These are phyloP conservation scores for Xylaria sp. DNA, from an alignment of 2,329 filamentous ascomycete species.

Conservation along the genomic window DNA sequence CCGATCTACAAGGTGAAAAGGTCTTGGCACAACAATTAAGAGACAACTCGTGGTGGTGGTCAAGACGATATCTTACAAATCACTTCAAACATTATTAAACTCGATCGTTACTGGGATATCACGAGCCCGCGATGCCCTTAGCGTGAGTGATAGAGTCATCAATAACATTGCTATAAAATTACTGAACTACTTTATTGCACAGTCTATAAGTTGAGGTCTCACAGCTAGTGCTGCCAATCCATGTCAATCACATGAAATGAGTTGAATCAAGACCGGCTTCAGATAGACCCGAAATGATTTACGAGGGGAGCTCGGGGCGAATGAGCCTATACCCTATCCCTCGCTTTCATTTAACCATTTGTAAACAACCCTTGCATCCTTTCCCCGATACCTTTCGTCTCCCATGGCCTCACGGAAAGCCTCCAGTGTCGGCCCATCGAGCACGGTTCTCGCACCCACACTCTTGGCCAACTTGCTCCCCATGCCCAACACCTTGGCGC, in stretches of 20 bases:
- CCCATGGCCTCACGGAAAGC: slow-evolving; percentile 48
- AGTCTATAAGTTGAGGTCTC: too few relatives aligned
- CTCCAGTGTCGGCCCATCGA: slow-evolving; percentile 45
- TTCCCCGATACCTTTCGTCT: slow-evolving; percentile 47
- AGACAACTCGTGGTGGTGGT: too few relatives aligned
- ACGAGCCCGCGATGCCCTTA: too few relatives aligned
- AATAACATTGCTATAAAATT: too few relatives aligned
- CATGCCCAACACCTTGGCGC: slow-evolving; percentile 49
- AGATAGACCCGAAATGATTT: background rate
- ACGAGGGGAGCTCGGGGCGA: background rate
- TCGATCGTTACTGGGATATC: background rate
- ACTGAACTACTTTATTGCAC: too few relatives aligned
- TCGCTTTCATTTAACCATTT: slow-evolving; percentile 49
- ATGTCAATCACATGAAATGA: background rate
- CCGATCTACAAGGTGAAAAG: slow-evolving; percentile 1
- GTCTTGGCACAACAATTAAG: too few relatives aligned
- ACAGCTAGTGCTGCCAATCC: background rate
- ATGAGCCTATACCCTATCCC: background rate
- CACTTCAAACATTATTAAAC: background rate
- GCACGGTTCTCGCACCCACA: slow-evolving; percentile 47
- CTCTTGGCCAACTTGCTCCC: slow-evolving; percentile 44
- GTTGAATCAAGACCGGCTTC: background rate
- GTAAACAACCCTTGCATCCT: slow-evolving; percentile 51
- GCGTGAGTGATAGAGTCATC: too few relatives aligned
- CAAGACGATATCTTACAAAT: too few relatives aligned